These are phyloP conservation scores for Myrmaecium sp. DNA, from an alignment of 2,329 filamentous ascomycete species.

Conservation along the genomic window DNA sequence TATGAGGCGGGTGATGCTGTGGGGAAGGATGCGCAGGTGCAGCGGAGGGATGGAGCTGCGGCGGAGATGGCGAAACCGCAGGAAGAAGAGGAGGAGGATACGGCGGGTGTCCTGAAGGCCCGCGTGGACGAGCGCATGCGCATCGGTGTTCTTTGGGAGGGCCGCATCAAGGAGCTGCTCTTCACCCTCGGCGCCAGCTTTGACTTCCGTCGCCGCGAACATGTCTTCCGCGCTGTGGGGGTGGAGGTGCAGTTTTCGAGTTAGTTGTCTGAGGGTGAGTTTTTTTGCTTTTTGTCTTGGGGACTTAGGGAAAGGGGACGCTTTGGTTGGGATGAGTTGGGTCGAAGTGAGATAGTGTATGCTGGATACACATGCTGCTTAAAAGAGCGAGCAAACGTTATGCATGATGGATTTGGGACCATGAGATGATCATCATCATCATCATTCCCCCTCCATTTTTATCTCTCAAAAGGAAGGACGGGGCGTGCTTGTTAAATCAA, in stretches of 20 bases:
- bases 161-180: constrained; percentile 75
- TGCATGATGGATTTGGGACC: too few species aligned
- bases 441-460: too few species aligned
- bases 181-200: constrained; percentile 82
- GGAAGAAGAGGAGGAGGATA: constrained; percentile 39
- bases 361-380: too few species aligned
- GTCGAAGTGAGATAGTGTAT: too few species aligned
- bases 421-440: too few species aligned
- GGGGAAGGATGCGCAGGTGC: constrained; percentile 15
- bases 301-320: too few species aligned
- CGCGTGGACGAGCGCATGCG: constrained; percentile 76
- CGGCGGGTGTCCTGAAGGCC: constrained; percentile 77
- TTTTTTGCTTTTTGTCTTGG: too few species aligned
- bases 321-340: too few species aligned
- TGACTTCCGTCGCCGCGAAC: constrained; percentile 58
- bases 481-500: too few species aligned
- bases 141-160: constrained; percentile 82
- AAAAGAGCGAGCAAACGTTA: too few species aligned
- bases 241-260: constrained; percentile 70
- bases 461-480: too few species aligned
- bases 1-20: constrained; percentile 1
- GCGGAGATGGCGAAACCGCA: constrained; percentile 22
- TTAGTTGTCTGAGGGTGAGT: too few species aligned
- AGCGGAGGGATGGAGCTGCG: constrained; percentile 27
- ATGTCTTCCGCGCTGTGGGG: constrained; percentile 60